These are phyloP conservation scores for Backusella luteola DNA, from an alignment of 192 early-diverging fungal species.

Conservation along the genomic window DNA sequence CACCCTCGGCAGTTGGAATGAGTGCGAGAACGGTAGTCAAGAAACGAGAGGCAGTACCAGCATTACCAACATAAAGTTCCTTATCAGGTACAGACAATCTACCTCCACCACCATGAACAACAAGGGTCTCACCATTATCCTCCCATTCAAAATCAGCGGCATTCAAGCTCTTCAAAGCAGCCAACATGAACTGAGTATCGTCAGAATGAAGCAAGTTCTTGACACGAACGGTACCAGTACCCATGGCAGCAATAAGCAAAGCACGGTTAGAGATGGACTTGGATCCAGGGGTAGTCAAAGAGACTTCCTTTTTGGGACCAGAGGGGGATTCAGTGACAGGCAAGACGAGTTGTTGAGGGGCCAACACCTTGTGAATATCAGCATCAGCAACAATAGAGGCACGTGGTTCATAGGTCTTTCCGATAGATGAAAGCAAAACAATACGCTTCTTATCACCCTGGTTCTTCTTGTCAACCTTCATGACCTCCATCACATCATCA, in stretches of 20 bases:
- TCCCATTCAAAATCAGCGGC: constrained; percentile 89
- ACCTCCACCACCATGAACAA: constrained; percentile 82
- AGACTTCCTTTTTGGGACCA: constrained; percentile 45
- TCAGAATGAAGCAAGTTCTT: constrained; percentile 92
- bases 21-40: constrained; percentile 85
- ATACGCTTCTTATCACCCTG: constrained; percentile 88
- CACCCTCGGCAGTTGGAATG: constrained; percentile 44
- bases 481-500: constrained; percentile 84
- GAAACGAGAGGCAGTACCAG: constrained; percentile 96
- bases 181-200: constrained; percentile 97
- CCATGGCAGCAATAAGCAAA: constrained; percentile 87
- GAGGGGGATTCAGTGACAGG: constrained; percentile 49
- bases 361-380: constrained; percentile 81
- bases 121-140: constrained; percentile 86
- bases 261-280: constrained; percentile 99
- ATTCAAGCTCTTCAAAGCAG: constrained; percentile 84
- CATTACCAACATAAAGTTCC: constrained; percentile 95
- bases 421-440: constrained; percentile 83
- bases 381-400: constrained; percentile 84
- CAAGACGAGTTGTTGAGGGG: constrained; percentile 67
- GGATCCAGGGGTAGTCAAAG: constrained; percentile 82
- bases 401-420: constrained; percentile 78
- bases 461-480: constrained; percentile 97
- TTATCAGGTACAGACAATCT: constrained; percentile 65
- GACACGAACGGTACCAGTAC: constrained; percentile 75